Conservation (phyloP, 2,329 filamentous ascomycete genomes). For the Monosporascus cannonballus region DNA sequence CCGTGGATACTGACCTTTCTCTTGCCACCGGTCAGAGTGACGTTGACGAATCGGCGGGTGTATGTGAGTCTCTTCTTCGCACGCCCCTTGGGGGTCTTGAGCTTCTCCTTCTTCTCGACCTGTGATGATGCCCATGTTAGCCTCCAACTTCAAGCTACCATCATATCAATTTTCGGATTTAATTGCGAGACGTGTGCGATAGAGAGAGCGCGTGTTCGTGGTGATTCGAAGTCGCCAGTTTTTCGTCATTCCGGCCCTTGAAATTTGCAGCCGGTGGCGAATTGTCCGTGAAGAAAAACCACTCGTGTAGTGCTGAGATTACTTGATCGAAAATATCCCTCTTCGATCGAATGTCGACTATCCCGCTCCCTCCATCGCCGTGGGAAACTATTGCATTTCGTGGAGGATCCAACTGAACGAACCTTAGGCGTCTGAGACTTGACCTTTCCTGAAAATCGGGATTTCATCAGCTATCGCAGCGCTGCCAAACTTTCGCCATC, state of each 20-base stretch:
- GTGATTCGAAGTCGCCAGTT: not conserved
- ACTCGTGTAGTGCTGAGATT: too few relatives aligned
- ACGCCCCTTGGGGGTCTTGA: slow-evolving; percentile 94
- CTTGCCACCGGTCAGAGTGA: slow-evolving; percentile 96
- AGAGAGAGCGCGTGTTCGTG: slow-evolving; percentile 4
- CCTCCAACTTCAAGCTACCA: not conserved
- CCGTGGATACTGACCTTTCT: slow-evolving; percentile 66
- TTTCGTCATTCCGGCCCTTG: too few relatives aligned
- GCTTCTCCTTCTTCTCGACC: slow-evolving; percentile 62
- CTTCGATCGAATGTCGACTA: not conserved
- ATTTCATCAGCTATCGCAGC: slow-evolving; percentile 5
- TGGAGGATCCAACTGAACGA: slow-evolving; percentile 33
- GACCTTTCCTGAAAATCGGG: slow-evolving; percentile 67
- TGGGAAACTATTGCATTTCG: not conserved
- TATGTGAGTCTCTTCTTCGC: slow-evolving; percentile 96
- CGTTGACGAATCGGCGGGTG: slow-evolving; percentile 97
- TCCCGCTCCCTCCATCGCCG: slow-evolving; percentile 6
- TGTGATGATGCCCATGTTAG: slow-evolving; percentile 7
- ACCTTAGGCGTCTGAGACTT: slow-evolving; percentile 94
- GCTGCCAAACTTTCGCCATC: slow-evolving; percentile 1
- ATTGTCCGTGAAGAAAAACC: not conserved
- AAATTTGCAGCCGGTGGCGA: slow-evolving; percentile 4
- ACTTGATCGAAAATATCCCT: not conserved
- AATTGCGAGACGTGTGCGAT: slow-evolving; percentile 6
- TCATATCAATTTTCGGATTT: slow-evolving; percentile 2